Evolutionary conservation across 768 basidiomycete genomes (phyloP).

Genomic region (Fibroporia radiculosa): DNA sequence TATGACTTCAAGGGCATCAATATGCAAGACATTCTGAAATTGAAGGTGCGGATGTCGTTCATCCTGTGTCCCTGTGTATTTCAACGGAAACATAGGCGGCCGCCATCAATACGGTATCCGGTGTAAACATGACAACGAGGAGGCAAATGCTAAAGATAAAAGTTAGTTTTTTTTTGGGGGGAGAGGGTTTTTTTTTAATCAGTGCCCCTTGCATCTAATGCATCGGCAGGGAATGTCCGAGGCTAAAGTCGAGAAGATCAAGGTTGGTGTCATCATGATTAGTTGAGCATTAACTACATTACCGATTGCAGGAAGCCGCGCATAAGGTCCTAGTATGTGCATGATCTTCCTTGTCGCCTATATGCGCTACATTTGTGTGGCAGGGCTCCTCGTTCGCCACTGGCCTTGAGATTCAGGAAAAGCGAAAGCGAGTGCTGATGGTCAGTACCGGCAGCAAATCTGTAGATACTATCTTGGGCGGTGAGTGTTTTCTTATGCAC

Average conservation of each 20-base stretch:
- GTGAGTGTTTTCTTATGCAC: conserved; percentile 30
- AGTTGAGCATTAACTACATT: conserved; percentile 1
- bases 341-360: background rate
- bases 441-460: conserved; percentile 92
- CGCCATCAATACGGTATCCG: conserved; percentile 77
- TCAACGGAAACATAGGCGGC: conserved; percentile 41
- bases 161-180: conserved; percentile 32
- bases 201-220: conserved; percentile 1
- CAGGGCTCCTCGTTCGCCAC: conserved; percentile 91
- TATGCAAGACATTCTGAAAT: conserved; percentile 89
- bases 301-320: conserved; percentile 64
- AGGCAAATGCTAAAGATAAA: conserved; percentile 91
- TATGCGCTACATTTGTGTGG: background rate
- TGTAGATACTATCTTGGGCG: conserved; percentile 84
- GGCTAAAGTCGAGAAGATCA: conserved; percentile 96
- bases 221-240: conserved; percentile 79
- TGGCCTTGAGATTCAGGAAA: conserved; percentile 85
- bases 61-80: too few species aligned
- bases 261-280: conserved; percentile 35
- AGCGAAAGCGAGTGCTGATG: conserved; percentile 66
- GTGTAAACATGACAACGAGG: conserved; percentile 87
- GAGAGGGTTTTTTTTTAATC: too few species aligned
- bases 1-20: conserved; percentile 69
- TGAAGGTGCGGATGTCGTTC: conserved; percentile 62
- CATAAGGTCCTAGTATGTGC: conserved; percentile 69